phyloP scores from a whole-genome alignment of 179 eudicot genomes.

The Gypsophila paniculata region DNA sequence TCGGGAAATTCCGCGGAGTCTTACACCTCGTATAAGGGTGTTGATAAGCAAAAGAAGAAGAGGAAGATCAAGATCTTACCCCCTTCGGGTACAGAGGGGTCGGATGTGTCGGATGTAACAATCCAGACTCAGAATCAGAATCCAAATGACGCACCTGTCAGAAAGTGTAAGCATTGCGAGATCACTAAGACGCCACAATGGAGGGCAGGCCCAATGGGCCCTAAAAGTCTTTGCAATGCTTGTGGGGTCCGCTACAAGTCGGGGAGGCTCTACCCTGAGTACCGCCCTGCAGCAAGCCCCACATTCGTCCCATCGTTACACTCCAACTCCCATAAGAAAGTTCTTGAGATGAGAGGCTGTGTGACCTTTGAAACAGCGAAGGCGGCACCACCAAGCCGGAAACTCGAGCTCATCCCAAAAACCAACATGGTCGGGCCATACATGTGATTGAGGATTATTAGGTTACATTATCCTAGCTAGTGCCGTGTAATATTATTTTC shows the following conservation, averaged over 20 bases:
- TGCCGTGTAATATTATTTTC: slow-evolving; percentile 18
- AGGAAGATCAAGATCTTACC: slow-evolving; percentile 33
- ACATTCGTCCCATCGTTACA: slow-evolving; percentile 66
- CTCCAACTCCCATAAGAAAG: slow-evolving; percentile 86
- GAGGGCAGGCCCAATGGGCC: slow-evolving; percentile 84
- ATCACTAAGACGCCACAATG: slow-evolving; percentile 86
- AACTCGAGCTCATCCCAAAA: slow-evolving; percentile 33
- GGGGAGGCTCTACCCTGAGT: slow-evolving; percentile 78
- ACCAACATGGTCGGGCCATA: slow-evolving; percentile 19
- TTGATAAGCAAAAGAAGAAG: slow-evolving; percentile 46
- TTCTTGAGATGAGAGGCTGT: slow-evolving; percentile 60
- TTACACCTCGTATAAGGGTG: slow-evolving; percentile 11
- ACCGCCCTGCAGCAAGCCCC: slow-evolving; percentile 86
- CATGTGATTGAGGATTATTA: slow-evolving; percentile 25
- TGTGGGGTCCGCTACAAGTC: slow-evolving; percentile 87
- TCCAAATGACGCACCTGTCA: slow-evolving; percentile 25
- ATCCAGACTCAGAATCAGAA: slow-evolving; percentile 17
- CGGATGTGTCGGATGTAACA: slow-evolving; percentile 1
- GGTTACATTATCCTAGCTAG: slow-evolving; percentile 16
- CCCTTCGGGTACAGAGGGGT: slow-evolving; percentile 18
- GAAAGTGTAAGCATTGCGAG: slow-evolving; percentile 82
- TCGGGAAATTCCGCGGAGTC: slow-evolving; percentile 40
- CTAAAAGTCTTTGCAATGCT: slow-evolving; percentile 81
- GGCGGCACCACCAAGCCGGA: slow-evolving; percentile 11
- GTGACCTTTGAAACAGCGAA: slow-evolving; percentile 14